Base-by-base conservation (phyloP, 352 stramenopile genomes). In the Pythium aristosporum region DNA sequence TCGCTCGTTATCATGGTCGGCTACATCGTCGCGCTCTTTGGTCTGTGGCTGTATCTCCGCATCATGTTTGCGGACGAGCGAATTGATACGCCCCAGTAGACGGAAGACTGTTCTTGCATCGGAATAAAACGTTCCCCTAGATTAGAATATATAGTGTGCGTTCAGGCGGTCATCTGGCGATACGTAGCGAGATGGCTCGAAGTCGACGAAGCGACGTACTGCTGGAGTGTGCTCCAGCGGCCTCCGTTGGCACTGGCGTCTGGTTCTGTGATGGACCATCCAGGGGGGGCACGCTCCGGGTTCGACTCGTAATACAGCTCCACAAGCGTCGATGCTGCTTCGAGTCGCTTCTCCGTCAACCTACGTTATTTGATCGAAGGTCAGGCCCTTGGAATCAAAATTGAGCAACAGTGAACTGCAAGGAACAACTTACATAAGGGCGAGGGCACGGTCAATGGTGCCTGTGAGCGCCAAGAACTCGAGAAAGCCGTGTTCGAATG, bases 1-100 rank as follows among this genome's bases (percentile, higher is more conserved):
- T 85, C 80, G 20, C 61, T 91, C 15, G 68, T 80, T 46, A 23
- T 87, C 50, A 85, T 89, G 80, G 67, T 57, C 1, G 54, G 50
- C 18, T 87, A 77, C 42, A 80, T 89, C 48, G 23, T 69, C 8
- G 72, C 70, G 20, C 72, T 88, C 21, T 76, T 82, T 28, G 72
- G 28, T 10, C 77, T 89, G 32, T 90, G 87, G 59, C 72, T 88
- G 34, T 88, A 87, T 63, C 79, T 87, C 55, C 83, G 80, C 4
- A 71, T 92, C 44, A 87, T 77, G 63, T 92, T 92, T 49, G 73
- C 72, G 1, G 67, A 82, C 0, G 76, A 86, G 55, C 61, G 83
- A 60, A 78, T 79, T 28, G 72, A 83, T 23, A 84, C 78, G 6
- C 44, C 67, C 4, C 57, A 65, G 28, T 65, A 76, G 58, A 68